Evolutionary conservation across 208 protist species (phyloP).

Genomic region (Trypanosoma platydactyli): DNA sequence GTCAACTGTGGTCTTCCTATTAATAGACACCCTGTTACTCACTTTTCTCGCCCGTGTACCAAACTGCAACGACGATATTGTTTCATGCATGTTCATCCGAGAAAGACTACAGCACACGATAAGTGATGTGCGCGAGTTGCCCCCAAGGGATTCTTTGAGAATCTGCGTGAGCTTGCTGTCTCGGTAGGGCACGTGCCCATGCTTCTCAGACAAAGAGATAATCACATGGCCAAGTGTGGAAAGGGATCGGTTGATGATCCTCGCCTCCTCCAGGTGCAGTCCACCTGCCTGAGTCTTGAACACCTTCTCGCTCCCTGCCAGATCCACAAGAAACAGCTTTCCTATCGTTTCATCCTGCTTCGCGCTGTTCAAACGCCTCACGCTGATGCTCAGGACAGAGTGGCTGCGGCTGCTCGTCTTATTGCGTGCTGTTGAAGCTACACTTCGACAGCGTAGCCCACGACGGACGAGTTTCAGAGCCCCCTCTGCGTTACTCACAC

Average conservation of each 20-base stretch:
- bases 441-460: constrained; percentile 72
- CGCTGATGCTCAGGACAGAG: constrained; percentile 79
- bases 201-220: constrained; percentile 68
- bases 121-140: constrained; percentile 89
- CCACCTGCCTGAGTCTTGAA: constrained; percentile 80
- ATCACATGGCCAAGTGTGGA: constrained; percentile 88
- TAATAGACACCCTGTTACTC: constrained; percentile 79
- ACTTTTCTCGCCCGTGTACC: constrained; percentile 84
- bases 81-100: constrained; percentile 79
- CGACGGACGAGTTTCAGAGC: constrained; percentile 78
- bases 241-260: constrained; percentile 92
- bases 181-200: constrained; percentile 80
- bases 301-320: constrained; percentile 91
- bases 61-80: constrained; percentile 89
- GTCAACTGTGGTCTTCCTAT: constrained; percentile 68
- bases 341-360: constrained; percentile 72
- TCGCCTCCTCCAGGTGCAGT: constrained; percentile 90
- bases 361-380: constrained; percentile 59
- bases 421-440: constrained; percentile 88
- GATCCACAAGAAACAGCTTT: constrained; percentile 90
- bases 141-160: constrained; percentile 87
- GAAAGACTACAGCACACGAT: constrained; percentile 88
- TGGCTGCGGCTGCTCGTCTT: constrained; percentile 86
- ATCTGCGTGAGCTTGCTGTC: constrained; percentile 89
- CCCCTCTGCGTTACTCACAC: constrained; percentile 80